phyloP scores from a whole-genome alignment of 495 filamentous ascomycete species.

The Trichoderma erinaceum region DNA sequence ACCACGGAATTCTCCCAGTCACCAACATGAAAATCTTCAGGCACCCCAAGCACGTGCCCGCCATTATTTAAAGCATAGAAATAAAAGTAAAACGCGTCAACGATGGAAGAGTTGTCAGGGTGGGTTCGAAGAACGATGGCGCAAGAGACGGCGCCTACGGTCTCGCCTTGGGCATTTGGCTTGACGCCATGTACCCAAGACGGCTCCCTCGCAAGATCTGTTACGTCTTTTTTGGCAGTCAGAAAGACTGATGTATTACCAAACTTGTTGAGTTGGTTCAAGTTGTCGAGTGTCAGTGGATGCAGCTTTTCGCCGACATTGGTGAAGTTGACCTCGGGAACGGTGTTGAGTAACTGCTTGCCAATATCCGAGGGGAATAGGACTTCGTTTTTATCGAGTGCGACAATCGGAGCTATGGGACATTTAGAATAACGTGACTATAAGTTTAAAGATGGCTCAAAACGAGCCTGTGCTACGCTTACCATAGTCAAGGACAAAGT shows the following conservation, averaged over 20 bases:
- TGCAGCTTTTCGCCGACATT: not conserved
- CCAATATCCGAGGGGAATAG: not conserved
- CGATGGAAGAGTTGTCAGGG: not conserved
- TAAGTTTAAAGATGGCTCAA: not conserved
- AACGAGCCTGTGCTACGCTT: not conserved
- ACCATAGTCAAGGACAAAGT: not conserved
- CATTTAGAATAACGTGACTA: not conserved
- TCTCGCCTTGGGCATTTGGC: conserved; percentile 1
- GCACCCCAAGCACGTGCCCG: not conserved
- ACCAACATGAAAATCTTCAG: conserved; percentile 1
- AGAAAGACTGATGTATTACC: not conserved
- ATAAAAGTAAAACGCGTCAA: conserved; percentile 4
- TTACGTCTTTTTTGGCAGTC: not conserved
- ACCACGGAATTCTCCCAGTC: not conserved
- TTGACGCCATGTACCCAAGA: not conserved
- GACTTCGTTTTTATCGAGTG: not conserved
- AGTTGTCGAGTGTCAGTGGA: not conserved
- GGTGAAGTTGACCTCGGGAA: conserved; percentile 5
- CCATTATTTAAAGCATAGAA: not conserved
- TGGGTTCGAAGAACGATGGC: conserved; percentile 1
- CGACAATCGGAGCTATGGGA: not conserved
- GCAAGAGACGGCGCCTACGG: conserved; percentile 4
- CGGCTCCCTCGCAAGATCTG: not conserved
- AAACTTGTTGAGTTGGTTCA: not conserved
- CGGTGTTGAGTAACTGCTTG: not conserved